These are phyloP conservation scores for Podaxis carcinomalis DNA, from an alignment of 768 basidiomycete species.

Conservation along the genomic window DNA sequence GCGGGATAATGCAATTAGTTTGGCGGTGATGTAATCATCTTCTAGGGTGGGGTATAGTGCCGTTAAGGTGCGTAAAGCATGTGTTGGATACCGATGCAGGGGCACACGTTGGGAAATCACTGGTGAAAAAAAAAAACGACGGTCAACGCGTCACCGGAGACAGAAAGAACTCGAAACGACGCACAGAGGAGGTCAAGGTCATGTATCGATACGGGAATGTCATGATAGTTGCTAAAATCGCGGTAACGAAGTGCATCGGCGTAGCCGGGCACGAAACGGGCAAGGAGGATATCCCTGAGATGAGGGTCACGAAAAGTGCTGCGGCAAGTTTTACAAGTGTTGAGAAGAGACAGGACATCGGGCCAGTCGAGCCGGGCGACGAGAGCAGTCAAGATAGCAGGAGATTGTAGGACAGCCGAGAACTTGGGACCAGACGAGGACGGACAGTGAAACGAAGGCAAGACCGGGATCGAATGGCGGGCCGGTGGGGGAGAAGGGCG, in stretches of 20 bases:
- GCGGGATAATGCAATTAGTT: conserved; percentile 45
- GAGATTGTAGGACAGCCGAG: conserved; percentile 16
- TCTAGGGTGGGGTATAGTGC: conserved; percentile 27
- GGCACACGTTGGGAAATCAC: conserved; percentile 63
- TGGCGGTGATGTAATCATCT: conserved; percentile 28
- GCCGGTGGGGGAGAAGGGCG: conserved; percentile 1
- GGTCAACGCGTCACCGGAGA: conserved; percentile 11
- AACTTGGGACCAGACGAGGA: conserved; percentile 14
- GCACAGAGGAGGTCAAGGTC: conserved; percentile 65
- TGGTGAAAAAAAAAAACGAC: conserved; percentile 22
- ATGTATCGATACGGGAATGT: conserved; percentile 48
- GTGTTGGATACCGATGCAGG: conserved; percentile 68
- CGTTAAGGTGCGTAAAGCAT: conserved; percentile 53
- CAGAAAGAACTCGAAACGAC: conserved; percentile 17
- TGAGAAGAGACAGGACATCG: conserved; percentile 33
- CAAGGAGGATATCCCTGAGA: conserved; percentile 35
- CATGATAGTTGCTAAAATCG: conserved; percentile 35
- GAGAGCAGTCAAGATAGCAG: conserved; percentile 22
- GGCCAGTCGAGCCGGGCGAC: conserved; percentile 33
- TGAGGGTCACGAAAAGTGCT: conserved; percentile 23
- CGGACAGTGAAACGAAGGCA: conserved; percentile 13
- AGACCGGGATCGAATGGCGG: background rate
- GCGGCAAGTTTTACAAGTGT: conserved; percentile 29
- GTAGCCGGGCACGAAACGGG: conserved; percentile 59
- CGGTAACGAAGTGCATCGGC: conserved; percentile 34